These are phyloP conservation scores for Blastobotrys chiropterorum DNA, from an alignment of 805 yeast species.

Conservation along the genomic window DNA sequence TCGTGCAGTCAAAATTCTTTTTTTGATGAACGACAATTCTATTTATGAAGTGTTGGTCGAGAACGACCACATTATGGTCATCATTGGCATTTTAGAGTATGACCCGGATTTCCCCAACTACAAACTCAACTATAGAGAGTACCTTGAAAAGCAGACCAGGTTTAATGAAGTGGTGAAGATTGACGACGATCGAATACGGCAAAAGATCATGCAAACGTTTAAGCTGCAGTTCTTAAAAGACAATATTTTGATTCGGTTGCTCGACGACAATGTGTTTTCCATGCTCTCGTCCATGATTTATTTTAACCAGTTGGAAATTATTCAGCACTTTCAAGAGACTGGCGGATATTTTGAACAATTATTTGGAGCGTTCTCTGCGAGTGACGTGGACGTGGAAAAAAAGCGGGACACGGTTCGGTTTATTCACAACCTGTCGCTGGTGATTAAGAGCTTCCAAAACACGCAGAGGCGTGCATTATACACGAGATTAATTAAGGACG, in stretches of 20 bases:
- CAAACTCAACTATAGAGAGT: slow-evolving; percentile 75
- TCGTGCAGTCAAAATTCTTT: slow-evolving; percentile 59
- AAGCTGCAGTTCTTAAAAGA: slow-evolving; percentile 77
- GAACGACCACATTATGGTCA: slow-evolving; percentile 47
- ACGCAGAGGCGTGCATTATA: slow-evolving; percentile 61
- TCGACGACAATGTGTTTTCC: slow-evolving; percentile 75
- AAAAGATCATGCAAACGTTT: slow-evolving; percentile 66
- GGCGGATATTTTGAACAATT: slow-evolving; percentile 49
- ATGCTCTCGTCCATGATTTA: slow-evolving; percentile 62
- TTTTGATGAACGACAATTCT: slow-evolving; percentile 59
- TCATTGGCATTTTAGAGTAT: slow-evolving; percentile 79
- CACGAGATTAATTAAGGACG: slow-evolving; percentile 54
- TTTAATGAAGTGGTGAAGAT: slow-evolving; percentile 72
- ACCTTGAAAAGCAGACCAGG: slow-evolving; percentile 47
- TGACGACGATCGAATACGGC: slow-evolving; percentile 41
- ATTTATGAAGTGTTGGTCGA: slow-evolving; percentile 53
- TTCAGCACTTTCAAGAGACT: slow-evolving; percentile 50
- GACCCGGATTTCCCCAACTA: slow-evolving; percentile 79
- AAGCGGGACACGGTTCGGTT: slow-evolving; percentile 62
- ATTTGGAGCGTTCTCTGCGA: slow-evolving; percentile 47
- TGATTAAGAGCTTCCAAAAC: slow-evolving; percentile 61
- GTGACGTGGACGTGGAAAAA: slow-evolving; percentile 9
- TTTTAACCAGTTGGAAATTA: slow-evolving; percentile 60
- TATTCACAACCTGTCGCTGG: slow-evolving; percentile 70
- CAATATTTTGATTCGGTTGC: slow-evolving; percentile 70